Base-by-base conservation (phyloP, 2,329 filamentous ascomycete genomes). In the Tolypocladium nubicola region DNA sequence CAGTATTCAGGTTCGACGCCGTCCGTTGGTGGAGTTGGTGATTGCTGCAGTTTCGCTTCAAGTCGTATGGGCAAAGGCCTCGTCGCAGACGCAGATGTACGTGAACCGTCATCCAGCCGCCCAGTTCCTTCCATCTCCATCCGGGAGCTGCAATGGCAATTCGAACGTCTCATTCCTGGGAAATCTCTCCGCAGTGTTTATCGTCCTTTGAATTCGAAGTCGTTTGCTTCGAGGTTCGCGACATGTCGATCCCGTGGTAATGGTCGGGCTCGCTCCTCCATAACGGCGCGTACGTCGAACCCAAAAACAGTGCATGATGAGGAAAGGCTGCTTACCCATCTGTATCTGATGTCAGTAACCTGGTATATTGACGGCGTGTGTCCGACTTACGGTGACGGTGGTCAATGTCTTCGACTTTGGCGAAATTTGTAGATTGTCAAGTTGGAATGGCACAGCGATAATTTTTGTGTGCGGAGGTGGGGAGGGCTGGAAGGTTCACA, bases 241-340 rank as follows among this genome's bases (percentile, higher is more conserved):
- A 52, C 30, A 37, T n/a, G 30, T 35, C 47, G 30, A 30, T 37
- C 19, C 26, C 30, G 30, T 37, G 33, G 13, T 35, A 37, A 19
- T n/a, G 19, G 47, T 50, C 47, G 30, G 26, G 30, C 47, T 37
- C 47, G 30, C 7, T 35, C 47, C 47, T 52, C 47, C 26, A 33
- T 8, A 50, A n/a, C 47, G 52, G 37, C 23, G 39, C 1, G 23
- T 30, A 4, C 38, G 39, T 54, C 52, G 52, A 41, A 41, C 21
- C 23, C 52, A 59, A 63, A 61, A 61, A 59, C 52, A 43, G 59
- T 43, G 61, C 60, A 57, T 60, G 61, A 58, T 63, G 59, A 59
- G 58, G 60, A 60, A 70, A 61, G 59, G 59, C 39, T 66, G 70
- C 81, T 84, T 84, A 85, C 82, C 81, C 82, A 84, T 85, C 81